These are phyloP conservation scores for Scutellaria galericulata DNA, from an alignment of 257 asterid genomes.

Conservation along the genomic window DNA sequence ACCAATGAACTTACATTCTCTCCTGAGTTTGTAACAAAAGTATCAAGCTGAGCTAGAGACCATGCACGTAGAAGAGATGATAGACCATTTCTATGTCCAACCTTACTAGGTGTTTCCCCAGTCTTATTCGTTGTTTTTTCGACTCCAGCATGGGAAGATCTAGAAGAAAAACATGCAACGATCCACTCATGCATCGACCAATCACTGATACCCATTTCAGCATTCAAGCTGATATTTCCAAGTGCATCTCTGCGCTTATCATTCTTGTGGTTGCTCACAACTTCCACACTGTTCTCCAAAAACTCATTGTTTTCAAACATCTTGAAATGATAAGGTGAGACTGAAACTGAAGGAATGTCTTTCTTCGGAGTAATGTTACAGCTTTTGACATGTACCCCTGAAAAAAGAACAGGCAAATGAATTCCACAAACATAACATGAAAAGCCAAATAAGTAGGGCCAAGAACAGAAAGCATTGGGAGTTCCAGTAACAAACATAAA, in stretches of 20 bases:
- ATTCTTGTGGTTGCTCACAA: slow-evolving; percentile 43
- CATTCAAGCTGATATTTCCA: slow-evolving; percentile 44
- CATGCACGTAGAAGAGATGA: slow-evolving; percentile 65
- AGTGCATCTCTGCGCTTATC: slow-evolving; percentile 44
- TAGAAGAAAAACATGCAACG: slow-evolving; percentile 54
- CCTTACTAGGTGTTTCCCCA: slow-evolving; percentile 48
- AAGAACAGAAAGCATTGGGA: not conserved
- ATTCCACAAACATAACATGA: slow-evolving; percentile 21
- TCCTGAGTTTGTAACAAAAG: slow-evolving; percentile 51
- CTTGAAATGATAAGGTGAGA: slow-evolving; percentile 85
- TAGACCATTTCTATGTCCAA: slow-evolving; percentile 54
- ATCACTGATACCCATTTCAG: slow-evolving; percentile 63
- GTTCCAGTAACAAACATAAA: slow-evolving; percentile 17
- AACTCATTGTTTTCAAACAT: slow-evolving; percentile 47
- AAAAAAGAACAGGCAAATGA: slow-evolving; percentile 37
- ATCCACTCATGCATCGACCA: slow-evolving; percentile 80
- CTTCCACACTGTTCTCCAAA: slow-evolving; percentile 51
- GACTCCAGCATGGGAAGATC: slow-evolving; percentile 45
- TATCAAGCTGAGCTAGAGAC: slow-evolving; percentile 75
- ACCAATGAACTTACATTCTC: slow-evolving; percentile 60
- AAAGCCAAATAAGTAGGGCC: slow-evolving; percentile 11
- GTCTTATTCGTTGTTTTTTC: slow-evolving; percentile 43
- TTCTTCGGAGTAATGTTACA: slow-evolving; percentile 48
- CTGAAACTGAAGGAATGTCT: slow-evolving; percentile 59
- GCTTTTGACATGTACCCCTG: slow-evolving; percentile 81